Conservation (phyloP, 768 basidiomycete species). For the Thelephora aurantiotincta region DNA sequence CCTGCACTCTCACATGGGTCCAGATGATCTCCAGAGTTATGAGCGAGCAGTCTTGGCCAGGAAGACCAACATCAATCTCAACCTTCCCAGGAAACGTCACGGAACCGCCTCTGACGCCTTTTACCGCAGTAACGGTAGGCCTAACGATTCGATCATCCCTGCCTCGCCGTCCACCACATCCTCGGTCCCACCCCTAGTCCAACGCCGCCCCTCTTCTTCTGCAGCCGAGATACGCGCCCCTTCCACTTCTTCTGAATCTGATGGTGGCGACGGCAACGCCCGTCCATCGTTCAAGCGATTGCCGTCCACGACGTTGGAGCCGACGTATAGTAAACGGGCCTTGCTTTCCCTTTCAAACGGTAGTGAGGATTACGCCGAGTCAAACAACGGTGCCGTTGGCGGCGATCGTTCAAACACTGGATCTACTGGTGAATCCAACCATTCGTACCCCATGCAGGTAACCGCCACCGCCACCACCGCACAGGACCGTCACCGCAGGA, state of each 20-base stretch:
- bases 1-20: conserved; percentile 1
- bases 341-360: conserved; percentile 17
- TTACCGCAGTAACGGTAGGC: conserved; percentile 15
- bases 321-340: conserved; percentile 38
- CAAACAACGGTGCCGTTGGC: no score
- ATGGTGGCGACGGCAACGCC: conserved; percentile 15
- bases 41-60: conserved; percentile 65
- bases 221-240: conserved; percentile 10
- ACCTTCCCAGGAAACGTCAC: conserved; percentile 27
- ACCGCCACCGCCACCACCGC: no score
- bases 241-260: conserved; percentile 16
- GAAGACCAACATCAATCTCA: conserved; percentile 44
- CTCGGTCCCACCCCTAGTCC: conserved; percentile 3
- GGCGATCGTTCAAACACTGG: no score
- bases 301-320: conserved; percentile 60
- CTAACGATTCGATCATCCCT: conserved; percentile 7
- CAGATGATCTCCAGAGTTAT: conserved; percentile 57
- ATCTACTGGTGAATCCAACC: no score
- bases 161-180: conserved; percentile 2
- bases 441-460: no score
- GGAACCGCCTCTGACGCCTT: conserved; percentile 6
- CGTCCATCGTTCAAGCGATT: conserved; percentile 63
- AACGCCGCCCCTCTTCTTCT: conserved; percentile 13
- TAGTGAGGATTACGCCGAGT: no score
- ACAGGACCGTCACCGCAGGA: no score